Evolutionary conservation across 768 basidiomycete genomes (phyloP).

Genomic region (Coprinopsis sp.): DNA sequence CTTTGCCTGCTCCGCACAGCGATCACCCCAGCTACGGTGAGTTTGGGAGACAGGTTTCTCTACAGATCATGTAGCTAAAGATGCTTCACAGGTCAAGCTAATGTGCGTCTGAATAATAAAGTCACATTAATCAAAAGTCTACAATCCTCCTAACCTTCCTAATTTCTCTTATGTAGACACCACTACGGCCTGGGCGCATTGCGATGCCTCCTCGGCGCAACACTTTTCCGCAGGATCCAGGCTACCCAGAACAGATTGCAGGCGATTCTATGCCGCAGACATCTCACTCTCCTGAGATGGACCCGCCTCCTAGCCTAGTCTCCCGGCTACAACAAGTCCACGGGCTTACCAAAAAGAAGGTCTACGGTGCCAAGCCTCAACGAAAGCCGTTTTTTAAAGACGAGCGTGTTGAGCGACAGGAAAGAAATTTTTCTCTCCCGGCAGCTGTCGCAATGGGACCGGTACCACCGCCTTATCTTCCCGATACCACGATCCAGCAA

Average conservation of each 20-base stretch:
- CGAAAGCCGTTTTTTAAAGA: slow-evolving; percentile 52
- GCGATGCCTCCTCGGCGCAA: slow-evolving; percentile 27
- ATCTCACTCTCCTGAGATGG: slow-evolving; percentile 6
- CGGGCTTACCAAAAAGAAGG: slow-evolving; percentile 66
- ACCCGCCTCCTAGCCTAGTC: slow-evolving; percentile 47
- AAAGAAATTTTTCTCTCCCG: not conserved
- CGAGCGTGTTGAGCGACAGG: slow-evolving; percentile 30
- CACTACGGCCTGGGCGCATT: slow-evolving; percentile 8
- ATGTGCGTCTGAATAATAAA: slow-evolving; percentile 4
- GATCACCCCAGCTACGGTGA: slow-evolving; percentile 12
- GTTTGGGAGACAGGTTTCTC: not conserved
- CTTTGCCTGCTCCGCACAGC: slow-evolving; percentile 19
- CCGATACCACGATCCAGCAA: not conserved
- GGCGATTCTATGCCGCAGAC: slow-evolving; percentile 8
- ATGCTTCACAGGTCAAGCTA: slow-evolving; percentile 9
- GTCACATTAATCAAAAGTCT: slow-evolving; percentile 12
- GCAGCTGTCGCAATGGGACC: not conserved
- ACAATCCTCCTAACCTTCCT: slow-evolving; percentile 1
- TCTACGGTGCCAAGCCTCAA: slow-evolving; percentile 49
- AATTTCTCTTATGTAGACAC: slow-evolving; percentile 1
- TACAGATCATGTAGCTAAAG: not conserved
- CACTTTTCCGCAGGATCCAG: slow-evolving; percentile 31
- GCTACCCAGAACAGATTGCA: slow-evolving; percentile 15
- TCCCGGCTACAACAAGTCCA: slow-evolving; percentile 61
- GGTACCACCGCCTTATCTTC: not conserved